These are phyloP conservation scores for Lachnellula arida DNA, from an alignment of 2,329 filamentous ascomycete genomes.

Conservation along the genomic window DNA sequence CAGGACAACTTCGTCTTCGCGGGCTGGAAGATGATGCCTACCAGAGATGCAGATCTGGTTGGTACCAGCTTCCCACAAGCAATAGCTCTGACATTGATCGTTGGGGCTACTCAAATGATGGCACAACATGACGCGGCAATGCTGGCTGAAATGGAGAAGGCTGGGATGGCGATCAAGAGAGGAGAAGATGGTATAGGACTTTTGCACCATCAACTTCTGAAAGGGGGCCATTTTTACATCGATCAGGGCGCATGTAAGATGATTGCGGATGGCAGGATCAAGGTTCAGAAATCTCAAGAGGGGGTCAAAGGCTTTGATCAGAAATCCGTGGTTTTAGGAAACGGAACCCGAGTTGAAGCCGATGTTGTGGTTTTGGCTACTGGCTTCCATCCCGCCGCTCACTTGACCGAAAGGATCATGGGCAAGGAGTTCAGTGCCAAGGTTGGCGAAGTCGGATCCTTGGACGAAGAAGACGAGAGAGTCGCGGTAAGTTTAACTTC, in stretches of 20 bases:
- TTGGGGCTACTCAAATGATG: conserved; percentile 39
- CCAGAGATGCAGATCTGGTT: not conserved
- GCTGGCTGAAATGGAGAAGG: conserved; percentile 41
- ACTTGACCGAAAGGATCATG: not conserved
- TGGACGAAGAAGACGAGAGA: not conserved
- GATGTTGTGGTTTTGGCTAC: not conserved
- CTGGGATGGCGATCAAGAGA: conserved; percentile 39
- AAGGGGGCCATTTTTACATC: conserved; percentile 40
- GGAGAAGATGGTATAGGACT: conserved; percentile 35
- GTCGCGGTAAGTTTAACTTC: not conserved
- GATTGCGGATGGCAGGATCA: conserved; percentile 34
- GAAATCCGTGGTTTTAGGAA: not conserved
- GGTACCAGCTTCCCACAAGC: conserved; percentile 26
- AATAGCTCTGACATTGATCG: conserved; percentile 30
- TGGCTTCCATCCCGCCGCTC: not conserved
- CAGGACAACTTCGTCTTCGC: not conserved
- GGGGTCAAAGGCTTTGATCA: not conserved
- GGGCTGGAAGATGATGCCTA: not conserved
- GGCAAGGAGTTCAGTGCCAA: not conserved
- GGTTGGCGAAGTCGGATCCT: not conserved
- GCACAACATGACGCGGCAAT: conserved; percentile 36
- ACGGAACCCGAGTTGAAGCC: not conserved
- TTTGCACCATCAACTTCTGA: conserved; percentile 34
- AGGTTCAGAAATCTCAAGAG: not conserved
- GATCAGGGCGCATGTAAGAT: conserved; percentile 37